A percentile compares a stretch with the other conserved stretches of the same genome.
These are phyloP conservation scores for Colletotrichum coccodes DNA, from an alignment of 2,329 filamentous ascomycete genomes.

Conservation along the genomic window DNA sequence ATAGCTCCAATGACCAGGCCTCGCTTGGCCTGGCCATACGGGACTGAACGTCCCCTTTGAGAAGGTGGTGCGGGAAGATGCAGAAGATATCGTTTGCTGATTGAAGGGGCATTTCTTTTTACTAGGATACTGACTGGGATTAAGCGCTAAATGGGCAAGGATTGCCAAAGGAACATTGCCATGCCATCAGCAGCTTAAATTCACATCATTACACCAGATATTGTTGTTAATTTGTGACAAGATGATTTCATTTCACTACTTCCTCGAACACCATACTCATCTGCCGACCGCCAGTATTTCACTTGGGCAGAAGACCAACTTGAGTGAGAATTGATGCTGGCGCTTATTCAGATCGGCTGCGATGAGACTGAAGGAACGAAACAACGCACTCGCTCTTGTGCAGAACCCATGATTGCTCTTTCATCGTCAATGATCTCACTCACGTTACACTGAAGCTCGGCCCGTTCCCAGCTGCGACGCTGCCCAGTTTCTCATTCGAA, in stretches of 20 bases:
- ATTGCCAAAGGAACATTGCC: not conserved
- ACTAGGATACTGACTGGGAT: not conserved
- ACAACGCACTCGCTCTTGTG: not conserved
- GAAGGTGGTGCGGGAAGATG: slow-evolving; percentile 21
- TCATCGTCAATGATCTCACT: not conserved
- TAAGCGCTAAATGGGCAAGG: not conserved
- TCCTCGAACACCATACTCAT: not conserved
- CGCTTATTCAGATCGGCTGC: no score
- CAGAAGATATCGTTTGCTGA: slow-evolving; percentile 1
- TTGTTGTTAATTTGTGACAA: not conserved
- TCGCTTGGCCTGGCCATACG: not conserved
- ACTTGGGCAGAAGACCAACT: no score
- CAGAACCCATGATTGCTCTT: no score
- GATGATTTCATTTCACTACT: not conserved
- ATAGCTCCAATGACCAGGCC: not conserved
- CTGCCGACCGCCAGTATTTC: no score
- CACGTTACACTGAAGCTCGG: not conserved
- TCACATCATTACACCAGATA: not conserved
- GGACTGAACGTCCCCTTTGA: slow-evolving; percentile 3
- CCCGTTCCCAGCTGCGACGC: slow-evolving; percentile 1
- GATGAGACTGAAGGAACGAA: not conserved
- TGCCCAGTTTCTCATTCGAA: slow-evolving; percentile 44
- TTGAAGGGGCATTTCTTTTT: not conserved
- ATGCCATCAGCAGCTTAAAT: slow-evolving; percentile 1
- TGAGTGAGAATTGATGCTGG: no score